Conservation (phyloP, 2,329 filamentous ascomycete species). For the Colletotrichum sp. region DNA sequence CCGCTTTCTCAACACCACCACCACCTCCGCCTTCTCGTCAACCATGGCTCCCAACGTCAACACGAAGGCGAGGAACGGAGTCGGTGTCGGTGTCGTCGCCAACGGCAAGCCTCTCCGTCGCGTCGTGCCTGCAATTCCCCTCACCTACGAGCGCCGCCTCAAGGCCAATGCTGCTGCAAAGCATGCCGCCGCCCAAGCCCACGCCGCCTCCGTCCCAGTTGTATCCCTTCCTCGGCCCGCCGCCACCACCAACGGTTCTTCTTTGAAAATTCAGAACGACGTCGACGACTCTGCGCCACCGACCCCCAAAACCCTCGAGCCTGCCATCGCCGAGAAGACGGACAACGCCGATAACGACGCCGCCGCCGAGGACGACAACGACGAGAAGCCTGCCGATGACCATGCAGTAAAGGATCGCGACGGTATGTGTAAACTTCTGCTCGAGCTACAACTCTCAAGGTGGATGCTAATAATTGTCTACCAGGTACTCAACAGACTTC, state of each 20-base stretch:
- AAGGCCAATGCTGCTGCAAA: slow-evolving; percentile 36
- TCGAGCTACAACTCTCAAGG: neutral
- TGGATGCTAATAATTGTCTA: neutral
- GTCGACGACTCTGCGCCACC: slow-evolving; percentile 8
- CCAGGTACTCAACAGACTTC: slow-evolving; percentile 4
- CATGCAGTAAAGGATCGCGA: neutral
- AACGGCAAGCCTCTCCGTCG: slow-evolving; percentile 27
- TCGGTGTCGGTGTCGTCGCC: slow-evolving; percentile 7
- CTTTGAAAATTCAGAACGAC: slow-evolving; percentile 21
- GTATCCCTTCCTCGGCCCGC: slow-evolving; percentile 3
- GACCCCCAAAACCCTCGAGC: slow-evolving; percentile 16
- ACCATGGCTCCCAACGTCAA: slow-evolving; percentile 22
- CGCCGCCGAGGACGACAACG: neutral
- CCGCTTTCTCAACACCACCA: slow-evolving; percentile 1
- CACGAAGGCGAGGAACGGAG: slow-evolving; percentile 19
- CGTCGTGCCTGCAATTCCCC: slow-evolving; percentile 42
- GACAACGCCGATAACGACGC: neutral
- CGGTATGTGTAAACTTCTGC: neutral
- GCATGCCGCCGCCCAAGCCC: slow-evolving; percentile 35
- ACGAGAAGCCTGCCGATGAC: neutral
- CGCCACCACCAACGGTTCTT: slow-evolving; percentile 24
- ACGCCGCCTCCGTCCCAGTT: slow-evolving; percentile 16
- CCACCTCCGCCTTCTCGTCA: neutral
- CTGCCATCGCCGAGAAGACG: neutral
- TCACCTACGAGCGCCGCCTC: slow-evolving; percentile 35